phyloP scores from a whole-genome alignment of 305 asterid species.

The Petunia hybrid region DNA sequence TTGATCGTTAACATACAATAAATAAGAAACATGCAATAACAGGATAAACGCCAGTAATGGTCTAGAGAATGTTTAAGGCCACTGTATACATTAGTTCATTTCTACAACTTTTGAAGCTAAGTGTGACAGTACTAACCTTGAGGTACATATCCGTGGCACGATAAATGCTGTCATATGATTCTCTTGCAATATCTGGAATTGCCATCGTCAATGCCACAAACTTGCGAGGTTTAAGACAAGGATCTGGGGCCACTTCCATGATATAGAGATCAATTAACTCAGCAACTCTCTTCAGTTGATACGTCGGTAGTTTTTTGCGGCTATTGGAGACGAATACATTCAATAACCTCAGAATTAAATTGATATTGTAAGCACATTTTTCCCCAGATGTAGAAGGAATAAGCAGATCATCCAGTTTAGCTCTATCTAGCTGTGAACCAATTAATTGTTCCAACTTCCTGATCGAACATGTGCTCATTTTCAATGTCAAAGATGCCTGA shows the following conservation, averaged over 20 bases:
- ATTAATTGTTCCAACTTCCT: constrained; percentile 52
- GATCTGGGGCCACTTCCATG: constrained; percentile 73
- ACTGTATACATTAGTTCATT: neutral
- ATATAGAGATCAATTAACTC: constrained; percentile 57
- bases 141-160: constrained; percentile 56
- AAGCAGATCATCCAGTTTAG: constrained; percentile 63
- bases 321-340: constrained; percentile 39
- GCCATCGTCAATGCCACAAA: constrained; percentile 52
- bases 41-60: neutral
- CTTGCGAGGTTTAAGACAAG: constrained; percentile 47
- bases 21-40: neutral
- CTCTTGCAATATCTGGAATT: constrained; percentile 61
- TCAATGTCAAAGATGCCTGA: constrained; percentile 40
- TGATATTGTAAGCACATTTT: constrained; percentile 55
- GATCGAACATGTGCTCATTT: constrained; percentile 35
- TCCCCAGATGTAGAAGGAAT: constrained; percentile 46
- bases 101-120: neutral
- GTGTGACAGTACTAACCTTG: constrained; percentile 45
- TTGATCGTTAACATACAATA: neutral
- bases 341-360: constrained; percentile 53
- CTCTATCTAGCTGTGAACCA: constrained; percentile 61
- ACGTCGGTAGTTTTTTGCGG: neutral
- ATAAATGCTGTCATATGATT: constrained; percentile 53
- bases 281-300: constrained; percentile 55
- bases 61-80: no score